Base-by-base conservation (phyloP, 106 monocot genomes). In the Gastrodia elata region DNA sequence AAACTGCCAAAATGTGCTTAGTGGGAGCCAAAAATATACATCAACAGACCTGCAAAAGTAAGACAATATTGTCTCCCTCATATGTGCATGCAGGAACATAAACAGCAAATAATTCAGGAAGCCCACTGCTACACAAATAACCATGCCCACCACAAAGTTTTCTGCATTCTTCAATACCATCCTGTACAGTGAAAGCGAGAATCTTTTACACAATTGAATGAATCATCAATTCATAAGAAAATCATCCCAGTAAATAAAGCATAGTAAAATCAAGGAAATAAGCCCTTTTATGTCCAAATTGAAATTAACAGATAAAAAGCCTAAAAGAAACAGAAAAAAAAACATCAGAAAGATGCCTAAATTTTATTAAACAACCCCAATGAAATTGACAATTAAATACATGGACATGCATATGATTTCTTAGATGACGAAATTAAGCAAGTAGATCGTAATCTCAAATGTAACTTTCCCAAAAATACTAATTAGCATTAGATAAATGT, bases 101-200 rank as follows among this genome's bases (percentile, higher is more conserved):
- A 1, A 86, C 90, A 73, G 96, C 89, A 84, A 96, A 96, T 65
- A 96, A 82, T 73, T 96, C 96, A 73, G 96, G 96, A 70, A 96
- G 92, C n/a, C 96, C 96, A 65, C 96, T 96, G 84, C 90, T 92
- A 73, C 92, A 89, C 26, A 96, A 77, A 77, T 96, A 96, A 74
- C 96, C 96, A 84, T 96, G 96, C 20, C 96, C 96, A 75, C 96
- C 96, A 70, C 96, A 96, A 39, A 96, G 82, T 79, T 96, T 96
- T 77, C 96, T 80, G 71, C 96, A 96, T 84, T 96, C 96, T 80
- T 96, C 96, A 74, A 96, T 96, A 30, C 80, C 96, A 90, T 96
- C 92, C 96, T 96, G 79, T 39, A 80, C 39, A 20, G 18, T n/a
- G 20, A 38, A 35, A 67, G 67, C n/a, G 38, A 36, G 67, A 5